phyloP scores from a whole-genome alignment of 306 rosid genomes.

The Prunus campanulata region DNA sequence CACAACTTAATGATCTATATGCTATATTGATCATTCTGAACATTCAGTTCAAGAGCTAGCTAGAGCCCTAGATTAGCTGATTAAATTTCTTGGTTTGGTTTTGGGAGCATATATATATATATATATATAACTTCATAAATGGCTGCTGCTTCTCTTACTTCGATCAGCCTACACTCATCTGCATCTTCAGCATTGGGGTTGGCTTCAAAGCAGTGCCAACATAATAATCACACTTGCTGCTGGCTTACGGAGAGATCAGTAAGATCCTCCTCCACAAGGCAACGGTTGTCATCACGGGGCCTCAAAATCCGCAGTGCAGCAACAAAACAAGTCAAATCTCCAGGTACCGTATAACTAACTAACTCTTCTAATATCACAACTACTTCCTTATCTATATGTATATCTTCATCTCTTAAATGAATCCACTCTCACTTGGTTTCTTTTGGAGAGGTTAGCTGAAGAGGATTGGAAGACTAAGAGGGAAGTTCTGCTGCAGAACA shows the following conservation, averaged over 20 bases:
- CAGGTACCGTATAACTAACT: constrained; percentile 46
- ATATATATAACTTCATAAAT: constrained; percentile 28
- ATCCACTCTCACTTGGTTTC: constrained; percentile 19
- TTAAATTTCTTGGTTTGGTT: neutral
- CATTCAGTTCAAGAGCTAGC: neutral
- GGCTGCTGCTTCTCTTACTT: constrained; percentile 50
- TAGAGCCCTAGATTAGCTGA: neutral
- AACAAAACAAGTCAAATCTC: constrained; percentile 79
- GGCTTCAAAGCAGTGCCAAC: constrained; percentile 40
- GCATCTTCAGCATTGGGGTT: constrained; percentile 39
- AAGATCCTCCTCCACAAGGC: constrained; percentile 30
- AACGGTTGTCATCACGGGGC: constrained; percentile 33
- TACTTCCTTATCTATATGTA: no score
- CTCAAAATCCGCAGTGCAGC: constrained; percentile 63
- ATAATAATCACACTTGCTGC: constrained; percentile 36
- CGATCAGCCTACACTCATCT: constrained; percentile 49
- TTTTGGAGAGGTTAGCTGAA: constrained; percentile 72
- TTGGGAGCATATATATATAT: constrained; percentile 19
- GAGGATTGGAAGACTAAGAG: constrained; percentile 96
- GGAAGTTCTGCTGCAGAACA: constrained; percentile 63
- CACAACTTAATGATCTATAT: no score
- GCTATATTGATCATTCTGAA: neutral
- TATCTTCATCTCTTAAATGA: neutral
- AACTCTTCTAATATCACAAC: no score
- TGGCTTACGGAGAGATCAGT: constrained; percentile 37